Evolutionary conservation across 2,329 filamentous ascomycete species (phyloP).

Genomic region (Colletotrichum tamarilloi): DNA sequence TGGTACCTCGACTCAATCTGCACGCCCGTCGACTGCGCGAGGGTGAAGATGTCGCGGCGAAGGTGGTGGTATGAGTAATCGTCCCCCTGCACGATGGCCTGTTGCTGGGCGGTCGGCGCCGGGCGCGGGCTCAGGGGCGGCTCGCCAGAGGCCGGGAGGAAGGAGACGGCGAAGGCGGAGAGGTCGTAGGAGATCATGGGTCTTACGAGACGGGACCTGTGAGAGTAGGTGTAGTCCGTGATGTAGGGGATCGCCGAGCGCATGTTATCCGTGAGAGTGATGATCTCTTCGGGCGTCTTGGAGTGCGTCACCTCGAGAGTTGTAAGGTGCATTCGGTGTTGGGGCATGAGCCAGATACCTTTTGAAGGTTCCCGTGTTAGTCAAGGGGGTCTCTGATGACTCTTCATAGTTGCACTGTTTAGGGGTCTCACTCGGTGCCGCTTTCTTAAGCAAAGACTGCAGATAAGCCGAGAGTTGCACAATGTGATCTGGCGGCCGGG

Average conservation of each 20-base stretch:
- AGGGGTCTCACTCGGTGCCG: slow-evolving; percentile 73
- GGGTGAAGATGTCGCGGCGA: slow-evolving; percentile 78
- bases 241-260: slow-evolving; percentile 67
- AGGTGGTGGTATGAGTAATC: slow-evolving; percentile 91
- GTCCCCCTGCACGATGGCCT: slow-evolving; percentile 63
- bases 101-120: slow-evolving; percentile 48
- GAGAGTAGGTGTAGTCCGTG: slow-evolving; percentile 72
- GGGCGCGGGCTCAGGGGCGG: slow-evolving; percentile 52
- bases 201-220: slow-evolving; percentile 81
- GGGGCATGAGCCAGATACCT: slow-evolving; percentile 91
- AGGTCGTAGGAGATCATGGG: slow-evolving; percentile 87
- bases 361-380: not conserved
- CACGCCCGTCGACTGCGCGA: slow-evolving; percentile 71
- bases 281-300: slow-evolving; percentile 76
- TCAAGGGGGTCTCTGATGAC: not conserved
- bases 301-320: slow-evolving; percentile 87
- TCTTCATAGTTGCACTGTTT: not conserved
- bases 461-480: slow-evolving; percentile 74
- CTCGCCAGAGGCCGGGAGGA: slow-evolving; percentile 82
- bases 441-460: slow-evolving; percentile 72
- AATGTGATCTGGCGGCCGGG: slow-evolving; percentile 80
- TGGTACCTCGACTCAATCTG: slow-evolving; percentile 83
- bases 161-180: slow-evolving; percentile 86
- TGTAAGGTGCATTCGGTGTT: slow-evolving; percentile 83
- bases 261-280: slow-evolving; percentile 68